These are phyloP conservation scores for Lipomyces starkeyi DNA, from an alignment of 805 yeast species.

Conservation along the genomic window DNA sequence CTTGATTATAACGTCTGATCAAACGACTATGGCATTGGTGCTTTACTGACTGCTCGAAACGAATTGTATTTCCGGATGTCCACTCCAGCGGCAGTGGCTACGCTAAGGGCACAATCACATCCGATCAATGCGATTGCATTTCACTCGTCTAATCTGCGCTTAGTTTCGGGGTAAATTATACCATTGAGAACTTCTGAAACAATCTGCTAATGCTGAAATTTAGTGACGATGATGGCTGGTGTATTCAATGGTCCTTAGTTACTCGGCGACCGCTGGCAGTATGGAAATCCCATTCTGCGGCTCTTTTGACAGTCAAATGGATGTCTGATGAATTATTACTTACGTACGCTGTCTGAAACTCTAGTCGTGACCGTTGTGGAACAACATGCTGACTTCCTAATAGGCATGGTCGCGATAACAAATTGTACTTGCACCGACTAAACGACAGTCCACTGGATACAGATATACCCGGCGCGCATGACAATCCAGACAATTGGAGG, in stretches of 20 bases:
- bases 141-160: constrained; percentile 21
- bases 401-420: constrained; percentile 74
- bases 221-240: constrained; percentile 64
- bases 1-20: not conserved
- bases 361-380: constrained; percentile 40
- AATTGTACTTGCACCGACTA: constrained; percentile 45
- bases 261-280: constrained; percentile 60
- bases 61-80: constrained; percentile 1
- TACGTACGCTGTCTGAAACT: constrained; percentile 43
- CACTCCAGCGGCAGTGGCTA: constrained; percentile 28
- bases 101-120: constrained; percentile 24
- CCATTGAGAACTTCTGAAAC: not conserved
- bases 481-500: constrained; percentile 37
- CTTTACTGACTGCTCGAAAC: not conserved
- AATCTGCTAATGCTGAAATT: not conserved
- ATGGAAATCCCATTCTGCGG: constrained; percentile 65
- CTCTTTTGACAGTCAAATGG: constrained; percentile 58
- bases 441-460: constrained; percentile 55
- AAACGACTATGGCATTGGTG: not conserved
- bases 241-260: constrained; percentile 67
- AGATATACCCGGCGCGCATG: constrained; percentile 39
- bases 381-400: constrained; percentile 37
- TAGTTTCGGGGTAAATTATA: constrained; percentile 27
- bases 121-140: constrained; percentile 24
- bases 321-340: constrained; percentile 43